Conservation (phyloP, 1,284 basidiomycete species). For the Gymnopus androsaceus region DNA sequence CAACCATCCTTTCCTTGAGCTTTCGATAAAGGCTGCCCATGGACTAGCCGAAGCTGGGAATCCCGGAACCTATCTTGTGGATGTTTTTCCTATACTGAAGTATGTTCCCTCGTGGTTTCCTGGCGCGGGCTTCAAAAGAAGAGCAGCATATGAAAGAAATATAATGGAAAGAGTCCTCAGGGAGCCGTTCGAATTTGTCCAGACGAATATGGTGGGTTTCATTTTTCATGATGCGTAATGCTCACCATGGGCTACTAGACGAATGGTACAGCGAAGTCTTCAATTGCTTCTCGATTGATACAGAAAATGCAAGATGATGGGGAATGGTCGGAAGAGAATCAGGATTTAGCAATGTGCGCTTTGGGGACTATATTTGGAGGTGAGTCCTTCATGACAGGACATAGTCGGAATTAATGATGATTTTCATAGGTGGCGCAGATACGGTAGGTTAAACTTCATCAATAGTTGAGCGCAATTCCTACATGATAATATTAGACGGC, state of each 20-base stretch:
- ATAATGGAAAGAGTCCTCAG: conserved; percentile 24
- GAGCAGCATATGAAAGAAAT: conserved; percentile 29
- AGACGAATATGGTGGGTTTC: not conserved
- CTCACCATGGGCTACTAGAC: not conserved
- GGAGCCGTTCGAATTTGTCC: conserved; percentile 19
- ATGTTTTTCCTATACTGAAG: conserved; percentile 12
- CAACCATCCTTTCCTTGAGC: conserved; percentile 27
- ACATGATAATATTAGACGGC: no score
- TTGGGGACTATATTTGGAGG: conserved; percentile 2
- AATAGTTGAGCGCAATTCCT: no score
- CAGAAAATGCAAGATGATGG: not conserved
- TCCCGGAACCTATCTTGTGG: not conserved
- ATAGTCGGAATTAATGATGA: no score
- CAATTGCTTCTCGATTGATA: conserved; percentile 5
- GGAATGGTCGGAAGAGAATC: not conserved
- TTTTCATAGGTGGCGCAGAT: no score
- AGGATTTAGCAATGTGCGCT: not conserved
- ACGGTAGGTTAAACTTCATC: no score
- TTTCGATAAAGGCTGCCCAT: not conserved
- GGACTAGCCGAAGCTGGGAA: not conserved
- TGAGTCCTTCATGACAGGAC: no score
- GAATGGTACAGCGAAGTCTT: not conserved
- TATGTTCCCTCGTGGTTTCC: conserved; percentile 20
- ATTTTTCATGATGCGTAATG: not conserved
- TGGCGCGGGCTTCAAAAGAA: conserved; percentile 30